A percentile compares a stretch with the other conserved stretches of the same genome.
Evolutionary conservation across 805 yeast genomes (phyloP).

Genomic region (Nakazawaea ernobii): DNA sequence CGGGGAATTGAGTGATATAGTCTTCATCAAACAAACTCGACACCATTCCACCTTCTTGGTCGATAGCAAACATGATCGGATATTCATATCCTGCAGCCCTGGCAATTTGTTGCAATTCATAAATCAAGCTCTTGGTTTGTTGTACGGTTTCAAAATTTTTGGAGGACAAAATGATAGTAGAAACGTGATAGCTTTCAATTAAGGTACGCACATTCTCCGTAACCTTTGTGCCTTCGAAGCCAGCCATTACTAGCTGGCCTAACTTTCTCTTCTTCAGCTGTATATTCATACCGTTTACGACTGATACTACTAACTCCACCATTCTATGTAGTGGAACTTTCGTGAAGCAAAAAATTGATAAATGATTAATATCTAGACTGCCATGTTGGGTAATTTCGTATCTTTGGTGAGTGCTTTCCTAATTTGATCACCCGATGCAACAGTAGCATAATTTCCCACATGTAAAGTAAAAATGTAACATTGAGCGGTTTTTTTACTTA

Average conservation of each 20-base stretch:
- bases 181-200: conserved; percentile 44
- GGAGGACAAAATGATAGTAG: conserved; percentile 44
- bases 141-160: conserved; percentile 45
- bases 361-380: background rate
- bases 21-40: conserved; percentile 50
- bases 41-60: conserved; percentile 62
- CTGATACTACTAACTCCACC: background rate
- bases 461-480: background rate
- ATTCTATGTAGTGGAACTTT: too few species aligned
- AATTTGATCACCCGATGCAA: background rate
- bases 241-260: conserved; percentile 56
- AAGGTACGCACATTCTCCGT: conserved; percentile 47
- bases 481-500: background rate
- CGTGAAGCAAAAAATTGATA: background rate
- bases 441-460: background rate
- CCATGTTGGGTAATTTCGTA: background rate
- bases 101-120: conserved; percentile 51
- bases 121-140: conserved; percentile 43
- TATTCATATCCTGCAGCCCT: conserved; percentile 40
- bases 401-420: background rate
- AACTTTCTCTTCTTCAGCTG: conserved; percentile 4
- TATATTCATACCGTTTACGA: background rate
- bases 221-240: conserved; percentile 51
- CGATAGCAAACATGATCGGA: conserved; percentile 53
- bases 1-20: conserved; percentile 51